Evolutionary conservation across 345 rosid species (phyloP).

Genomic region (Eucalyptus erythrocorys): DNA sequence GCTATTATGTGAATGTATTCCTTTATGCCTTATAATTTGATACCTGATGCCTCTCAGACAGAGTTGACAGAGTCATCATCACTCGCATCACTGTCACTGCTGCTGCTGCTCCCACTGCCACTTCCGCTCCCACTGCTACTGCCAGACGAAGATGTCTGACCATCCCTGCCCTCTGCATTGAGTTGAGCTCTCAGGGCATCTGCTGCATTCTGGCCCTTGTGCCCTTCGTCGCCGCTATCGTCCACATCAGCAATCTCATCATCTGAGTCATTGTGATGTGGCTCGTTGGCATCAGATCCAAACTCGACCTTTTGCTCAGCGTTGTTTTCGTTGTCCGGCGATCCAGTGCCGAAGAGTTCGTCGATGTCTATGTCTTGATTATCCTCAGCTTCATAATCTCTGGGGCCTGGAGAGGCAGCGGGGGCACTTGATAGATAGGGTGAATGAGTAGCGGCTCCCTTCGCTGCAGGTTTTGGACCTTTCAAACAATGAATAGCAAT

Average conservation of each 20-base stretch:
- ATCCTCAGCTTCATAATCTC: constrained; percentile 50
- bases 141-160: constrained; percentile 38
- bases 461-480: constrained; percentile 19
- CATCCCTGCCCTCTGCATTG: constrained; percentile 29
- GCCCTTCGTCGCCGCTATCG: constrained; percentile 55
- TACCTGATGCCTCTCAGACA: constrained; percentile 11
- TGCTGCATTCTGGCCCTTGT: constrained; percentile 74
- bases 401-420: constrained; percentile 20
- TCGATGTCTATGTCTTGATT: constrained; percentile 52
- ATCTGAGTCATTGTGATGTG: constrained; percentile 25
- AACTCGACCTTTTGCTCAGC: constrained; percentile 12
- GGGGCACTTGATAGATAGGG: constrained; percentile 10
- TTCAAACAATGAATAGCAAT: not conserved
- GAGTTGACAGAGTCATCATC: constrained; percentile 65
- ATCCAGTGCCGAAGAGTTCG: constrained; percentile 47
- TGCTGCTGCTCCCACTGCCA: constrained; percentile 51
- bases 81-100: constrained; percentile 45
- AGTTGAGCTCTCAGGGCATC: constrained; percentile 89
- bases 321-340: constrained; percentile 30
- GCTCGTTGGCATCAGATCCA: constrained; percentile 5
- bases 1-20: not conserved
- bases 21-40: not conserved
- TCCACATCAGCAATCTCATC: constrained; percentile 96
- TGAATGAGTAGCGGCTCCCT: constrained; percentile 21
- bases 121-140: constrained; percentile 74